A percentile compares a stretch with the other conserved stretches of the same genome.
phyloP scores from a whole-genome alignment of 1,139 yeast species.

The Taiozyma sp. region DNA sequence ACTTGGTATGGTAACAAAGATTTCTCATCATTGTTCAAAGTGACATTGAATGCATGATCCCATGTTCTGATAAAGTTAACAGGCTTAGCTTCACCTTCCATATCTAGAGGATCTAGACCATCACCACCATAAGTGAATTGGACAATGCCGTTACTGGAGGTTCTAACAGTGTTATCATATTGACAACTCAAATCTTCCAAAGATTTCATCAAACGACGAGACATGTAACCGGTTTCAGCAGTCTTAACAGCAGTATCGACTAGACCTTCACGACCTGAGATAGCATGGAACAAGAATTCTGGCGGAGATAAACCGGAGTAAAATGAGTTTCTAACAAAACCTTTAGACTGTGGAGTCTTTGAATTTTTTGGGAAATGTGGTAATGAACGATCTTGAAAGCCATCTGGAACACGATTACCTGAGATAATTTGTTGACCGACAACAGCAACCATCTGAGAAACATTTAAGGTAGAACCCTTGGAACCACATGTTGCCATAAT shows the following conservation, averaged over 20 bases:
- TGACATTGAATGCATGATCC: conserved; percentile 82
- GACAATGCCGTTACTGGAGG: conserved; percentile 92
- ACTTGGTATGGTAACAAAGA: conserved; percentile 73
- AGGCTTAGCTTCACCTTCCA: conserved; percentile 98
- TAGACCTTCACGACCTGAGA: conserved; percentile 98
- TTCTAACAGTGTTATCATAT: conserved; percentile 92
- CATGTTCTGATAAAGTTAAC: conserved; percentile 92
- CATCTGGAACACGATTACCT: conserved; percentile 99
- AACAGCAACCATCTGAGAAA: conserved; percentile 99
- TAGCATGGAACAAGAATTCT: conserved; percentile 96
- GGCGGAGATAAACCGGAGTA: conserved; percentile 93
- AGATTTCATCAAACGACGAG: conserved; percentile 97
- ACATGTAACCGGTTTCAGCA: conserved; percentile 99
- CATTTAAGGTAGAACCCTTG: conserved; percentile 95
- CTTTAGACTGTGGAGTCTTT: conserved; percentile 96
- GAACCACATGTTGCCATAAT: conserved; percentile 99
- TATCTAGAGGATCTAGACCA: conserved; percentile 95
- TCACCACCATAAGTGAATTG: conserved; percentile 99
- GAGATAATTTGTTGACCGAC: conserved; percentile 99
- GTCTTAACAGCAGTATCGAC: conserved; percentile 99
- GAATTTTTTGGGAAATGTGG: conserved; percentile 97
- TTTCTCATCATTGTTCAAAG: conserved; percentile 48
- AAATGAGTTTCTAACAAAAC: conserved; percentile 95
- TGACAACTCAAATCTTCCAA: conserved; percentile 92
- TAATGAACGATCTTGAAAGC: conserved; percentile 95